Evolutionary conservation across 345 rosid species (phyloP), one percentile per base, ranked within the genome.

Genomic region (Psidium friedrichsthalianum): DNA sequence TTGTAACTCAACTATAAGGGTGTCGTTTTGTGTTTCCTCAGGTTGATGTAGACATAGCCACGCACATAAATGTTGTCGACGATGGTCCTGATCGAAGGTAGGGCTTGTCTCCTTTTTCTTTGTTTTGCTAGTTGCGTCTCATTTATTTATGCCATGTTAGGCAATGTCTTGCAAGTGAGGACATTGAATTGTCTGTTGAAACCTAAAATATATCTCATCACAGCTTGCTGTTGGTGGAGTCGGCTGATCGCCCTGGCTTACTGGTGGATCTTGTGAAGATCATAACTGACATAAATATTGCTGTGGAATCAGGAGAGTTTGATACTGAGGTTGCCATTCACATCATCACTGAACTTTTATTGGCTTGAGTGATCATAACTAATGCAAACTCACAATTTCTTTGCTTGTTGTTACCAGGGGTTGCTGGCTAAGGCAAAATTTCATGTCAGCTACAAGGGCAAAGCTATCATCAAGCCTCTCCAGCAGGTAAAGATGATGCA

Each of bases 21-120:
- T 47, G 56, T 47, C 27, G 11, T 58, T 59, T 49, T 59, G 74
- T 61, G 86, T 88, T 88, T 83, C 84, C 85, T 76, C 93, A 97
- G 99, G 93, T 96, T 91, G 99, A 97, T 89, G 95, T 97, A 88
- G 99, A 97, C 89, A 96, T 97, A 87, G 96, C 98, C 87, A 97
- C 99, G 54, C 98, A 59, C 87, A 29, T 97, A 88, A 90, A 21
- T 54, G 86, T 97, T 58, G 61, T 36, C 56, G 96, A 96, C 87
- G 99, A 97, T 86, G 92, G 98, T 84, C 92, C 93, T 64, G 92
- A 95, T 21, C 92, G 98, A 87, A 97, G 99, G 98, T 96, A 90
- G 92, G 51, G 80, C 40, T 82, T 51, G 55, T 58, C 82, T 69
- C 88, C 83, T 55, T 3, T n/a, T 84, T 85, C 84, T 52, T 29